A percentile compares a stretch with the other conserved stretches of the same genome.
Conservation (phyloP, 1,284 basidiomycete genomes). For the Coniferiporia weirii region DNA sequence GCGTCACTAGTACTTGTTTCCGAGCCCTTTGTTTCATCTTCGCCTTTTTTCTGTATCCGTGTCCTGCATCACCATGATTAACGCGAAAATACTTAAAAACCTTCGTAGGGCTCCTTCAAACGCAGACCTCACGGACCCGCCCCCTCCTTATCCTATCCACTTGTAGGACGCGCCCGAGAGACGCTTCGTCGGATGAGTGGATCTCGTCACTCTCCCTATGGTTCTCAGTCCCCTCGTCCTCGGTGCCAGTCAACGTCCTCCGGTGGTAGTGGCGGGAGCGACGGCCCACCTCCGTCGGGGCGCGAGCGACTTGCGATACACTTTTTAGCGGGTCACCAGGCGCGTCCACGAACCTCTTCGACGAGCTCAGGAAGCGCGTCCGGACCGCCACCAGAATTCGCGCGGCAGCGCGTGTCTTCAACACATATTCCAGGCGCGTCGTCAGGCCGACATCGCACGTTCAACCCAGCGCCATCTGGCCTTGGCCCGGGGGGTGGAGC, state of each 20-base stretch:
- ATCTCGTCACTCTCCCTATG: slow-evolving; percentile 9
- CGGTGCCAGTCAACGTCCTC: slow-evolving; percentile 15
- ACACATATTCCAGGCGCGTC: slow-evolving; percentile 15
- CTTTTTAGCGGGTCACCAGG: slow-evolving; percentile 15
- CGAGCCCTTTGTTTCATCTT: slow-evolving; percentile 9
- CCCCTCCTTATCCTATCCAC: neutral
- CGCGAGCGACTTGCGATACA: slow-evolving; percentile 17
- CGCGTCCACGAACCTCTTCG: slow-evolving; percentile 15
- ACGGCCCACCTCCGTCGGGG: slow-evolving; percentile 9
- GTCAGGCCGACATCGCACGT: slow-evolving; percentile 10
- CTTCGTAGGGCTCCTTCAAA: slow-evolving; percentile 8
- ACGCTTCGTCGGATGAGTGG: slow-evolving; percentile 13
- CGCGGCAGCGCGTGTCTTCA: slow-evolving; percentile 15
- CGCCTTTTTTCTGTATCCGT: neutral
- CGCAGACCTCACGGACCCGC: slow-evolving; percentile 5
- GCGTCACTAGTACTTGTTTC: slow-evolving; percentile 10
- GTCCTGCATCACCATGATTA: neutral
- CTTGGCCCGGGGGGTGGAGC: slow-evolving; percentile 12
- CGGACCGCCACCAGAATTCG: slow-evolving; percentile 5
- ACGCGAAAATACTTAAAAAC: slow-evolving; percentile 14
- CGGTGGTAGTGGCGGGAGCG: neutral
- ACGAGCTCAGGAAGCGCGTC: slow-evolving; percentile 5
- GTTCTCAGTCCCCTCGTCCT: slow-evolving; percentile 15
- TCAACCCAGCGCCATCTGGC: slow-evolving; percentile 8
- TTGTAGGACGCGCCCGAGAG: slow-evolving; percentile 9